Base-by-base conservation (phyloP, 2,329 filamentous ascomycete species). In the Xenoacremonium recifei region DNA sequence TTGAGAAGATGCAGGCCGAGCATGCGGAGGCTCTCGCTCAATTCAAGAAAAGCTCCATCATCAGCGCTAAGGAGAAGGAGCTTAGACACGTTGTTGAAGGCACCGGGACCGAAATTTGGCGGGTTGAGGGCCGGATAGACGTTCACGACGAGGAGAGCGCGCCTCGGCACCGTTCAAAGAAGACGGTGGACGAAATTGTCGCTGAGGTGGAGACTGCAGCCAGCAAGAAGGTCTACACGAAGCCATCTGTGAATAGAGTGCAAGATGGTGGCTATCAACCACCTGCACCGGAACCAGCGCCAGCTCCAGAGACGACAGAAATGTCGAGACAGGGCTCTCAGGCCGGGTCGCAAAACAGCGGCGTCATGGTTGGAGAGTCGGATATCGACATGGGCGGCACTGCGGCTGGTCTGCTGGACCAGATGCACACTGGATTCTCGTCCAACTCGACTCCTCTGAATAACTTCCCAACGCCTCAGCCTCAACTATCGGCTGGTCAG, bases 181-280 rank as follows among this genome's bases (percentile, higher is more conserved):
- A 76, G 57, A 79, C 74, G 13, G 71, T 91, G 11, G 85, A 90
- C 19, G 82, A 88, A 39, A 83, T 96, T 29, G 76, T 91, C 18
- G 75, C 80, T 31, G 80, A 88, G 40, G 80, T 96, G 2, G 89
- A 96, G 67, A 70, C 75, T 37, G 70, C 80, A 3, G 75, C 87
- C n/a, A 83, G 82, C 15, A 82, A 82, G 41, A 82, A 79, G 49
- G 80, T 88, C 32, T 75, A 78, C 27, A 71, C 77, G 19, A 79
- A 87, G 39, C 77, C 82, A 37, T 75, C 79, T 18, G 75, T 92
- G 6, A 75, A 79, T 27, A 84, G 88, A 34, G 76, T 95, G 32
- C 82, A 93, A 57, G 86, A 87, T 56, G 90, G 89, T 36, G 89
- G 89, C 3, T 82, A 76, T 48, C 79, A 89, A 63, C 80, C 89